Conservation (phyloP, 805 yeast genomes). For the Cyberlindnera lachancei region DNA sequence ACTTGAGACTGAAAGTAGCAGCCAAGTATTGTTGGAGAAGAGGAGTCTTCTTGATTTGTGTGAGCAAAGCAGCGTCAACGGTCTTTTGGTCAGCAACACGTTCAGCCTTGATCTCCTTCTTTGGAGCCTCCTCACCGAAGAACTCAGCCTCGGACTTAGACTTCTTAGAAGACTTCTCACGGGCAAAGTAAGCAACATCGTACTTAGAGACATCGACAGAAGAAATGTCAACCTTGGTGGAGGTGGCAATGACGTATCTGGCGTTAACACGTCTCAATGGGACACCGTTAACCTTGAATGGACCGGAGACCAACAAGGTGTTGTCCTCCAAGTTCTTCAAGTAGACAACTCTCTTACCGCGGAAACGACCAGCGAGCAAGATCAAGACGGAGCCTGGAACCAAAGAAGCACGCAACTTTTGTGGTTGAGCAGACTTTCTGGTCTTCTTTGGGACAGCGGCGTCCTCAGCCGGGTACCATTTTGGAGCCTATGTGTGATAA, state of each 20-base stretch:
- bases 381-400: constrained; percentile 98
- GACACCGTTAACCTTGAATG: constrained; percentile 99
- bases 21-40: constrained; percentile 95
- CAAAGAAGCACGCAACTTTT: constrained; percentile 89
- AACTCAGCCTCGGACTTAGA: constrained; percentile 89
- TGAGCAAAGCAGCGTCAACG: constrained; percentile 87
- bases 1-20: constrained; percentile 90
- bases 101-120: constrained; percentile 86
- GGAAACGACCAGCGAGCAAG: constrained; percentile 97
- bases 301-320: constrained; percentile 96
- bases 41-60: constrained; percentile 95
- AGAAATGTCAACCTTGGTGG: constrained; percentile 78
- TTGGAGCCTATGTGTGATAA: constrained; percentile 47
- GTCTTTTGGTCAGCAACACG: constrained; percentile 95
- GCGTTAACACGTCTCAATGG: constrained; percentile 99
- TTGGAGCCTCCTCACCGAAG: constrained; percentile 67
- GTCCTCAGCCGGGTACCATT: constrained; percentile 93
- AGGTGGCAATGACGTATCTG: constrained; percentile 98
- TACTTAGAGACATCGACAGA: constrained; percentile 84
- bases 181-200: constrained; percentile 93
- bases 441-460: constrained; percentile 79
- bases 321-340: constrained; percentile 96
- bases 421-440: constrained; percentile 90
- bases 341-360: constrained; percentile 99
- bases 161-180: constrained; percentile 80